Evolutionary conservation across 202 grass and related monocot genomes (phyloP).

Genomic region (Saccharum hybrid): DNA sequence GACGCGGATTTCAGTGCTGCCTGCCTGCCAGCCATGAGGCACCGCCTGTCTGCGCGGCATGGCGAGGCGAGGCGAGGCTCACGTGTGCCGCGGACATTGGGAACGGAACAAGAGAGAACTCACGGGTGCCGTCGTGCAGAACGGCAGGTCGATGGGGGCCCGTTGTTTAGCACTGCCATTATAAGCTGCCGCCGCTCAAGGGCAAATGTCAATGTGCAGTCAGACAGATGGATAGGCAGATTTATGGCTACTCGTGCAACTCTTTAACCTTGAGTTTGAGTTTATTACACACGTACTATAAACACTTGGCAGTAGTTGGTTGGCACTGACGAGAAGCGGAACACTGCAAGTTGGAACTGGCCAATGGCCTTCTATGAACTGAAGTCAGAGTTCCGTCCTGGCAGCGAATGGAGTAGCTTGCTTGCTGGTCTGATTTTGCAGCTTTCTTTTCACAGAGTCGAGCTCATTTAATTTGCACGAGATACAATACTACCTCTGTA

Average conservation of each 20-base stretch:
- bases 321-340: background rate
- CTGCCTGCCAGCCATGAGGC: background rate
- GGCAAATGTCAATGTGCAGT: background rate
- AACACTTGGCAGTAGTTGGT: no score
- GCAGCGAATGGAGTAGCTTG: no score
- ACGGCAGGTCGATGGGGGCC: background rate
- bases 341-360: background rate
- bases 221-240: background rate
- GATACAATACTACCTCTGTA: background rate
- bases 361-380: background rate
- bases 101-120: constrained; percentile 2
- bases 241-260: no score
- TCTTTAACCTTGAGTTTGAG: no score
- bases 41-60: background rate
- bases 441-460: background rate
- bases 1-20: background rate
- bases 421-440: background rate
- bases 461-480: background rate
- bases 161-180: no score
- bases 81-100: constrained; percentile 17
- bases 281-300: no score
- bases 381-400: no score
- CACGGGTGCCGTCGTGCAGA: background rate
- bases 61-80: background rate
- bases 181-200: background rate